Conservation (phyloP, 495 filamentous ascomycete species). For the Penicillium malachiteum region DNA sequence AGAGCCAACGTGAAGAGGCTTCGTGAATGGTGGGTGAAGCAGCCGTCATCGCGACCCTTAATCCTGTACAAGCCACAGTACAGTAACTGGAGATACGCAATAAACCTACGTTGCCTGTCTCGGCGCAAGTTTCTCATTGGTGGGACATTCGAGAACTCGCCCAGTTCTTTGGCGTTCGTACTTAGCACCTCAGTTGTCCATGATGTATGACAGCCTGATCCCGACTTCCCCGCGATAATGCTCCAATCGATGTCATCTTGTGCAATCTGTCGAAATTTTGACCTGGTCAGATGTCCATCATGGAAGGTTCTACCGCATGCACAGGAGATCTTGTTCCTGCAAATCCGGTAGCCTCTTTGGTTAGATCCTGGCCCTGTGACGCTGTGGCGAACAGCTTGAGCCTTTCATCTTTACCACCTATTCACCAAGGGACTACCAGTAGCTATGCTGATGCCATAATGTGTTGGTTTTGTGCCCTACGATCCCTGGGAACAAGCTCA, state of each 20-base stretch:
- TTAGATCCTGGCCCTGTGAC: no score
- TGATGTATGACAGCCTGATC: slow-evolving; percentile 16
- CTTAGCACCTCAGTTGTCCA: neutral
- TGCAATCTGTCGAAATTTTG: neutral
- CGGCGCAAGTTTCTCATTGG: slow-evolving; percentile 1
- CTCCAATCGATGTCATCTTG: slow-evolving; percentile 1
- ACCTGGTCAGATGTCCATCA: neutral
- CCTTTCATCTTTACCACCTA: neutral
- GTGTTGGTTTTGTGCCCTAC: neutral
- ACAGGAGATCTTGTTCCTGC: slow-evolving; percentile 5
- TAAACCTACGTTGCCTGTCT: neutral
- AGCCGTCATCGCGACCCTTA: neutral
- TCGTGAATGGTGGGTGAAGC: slow-evolving; percentile 12
- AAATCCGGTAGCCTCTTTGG: neutral
- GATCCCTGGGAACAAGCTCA: neutral
- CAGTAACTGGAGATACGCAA: no score
- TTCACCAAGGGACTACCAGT: neutral
- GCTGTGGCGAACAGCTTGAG: no score
- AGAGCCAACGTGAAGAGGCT: slow-evolving; percentile 26
- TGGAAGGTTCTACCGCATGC: slow-evolving; percentile 6
- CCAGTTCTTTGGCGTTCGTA: neutral
- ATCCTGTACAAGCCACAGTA: neutral
- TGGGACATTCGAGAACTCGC: neutral
- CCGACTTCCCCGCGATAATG: neutral
- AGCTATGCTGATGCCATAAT: neutral